Evolutionary conservation across 805 yeast species (phyloP).

Genomic region (Starmera quercuum): DNA sequence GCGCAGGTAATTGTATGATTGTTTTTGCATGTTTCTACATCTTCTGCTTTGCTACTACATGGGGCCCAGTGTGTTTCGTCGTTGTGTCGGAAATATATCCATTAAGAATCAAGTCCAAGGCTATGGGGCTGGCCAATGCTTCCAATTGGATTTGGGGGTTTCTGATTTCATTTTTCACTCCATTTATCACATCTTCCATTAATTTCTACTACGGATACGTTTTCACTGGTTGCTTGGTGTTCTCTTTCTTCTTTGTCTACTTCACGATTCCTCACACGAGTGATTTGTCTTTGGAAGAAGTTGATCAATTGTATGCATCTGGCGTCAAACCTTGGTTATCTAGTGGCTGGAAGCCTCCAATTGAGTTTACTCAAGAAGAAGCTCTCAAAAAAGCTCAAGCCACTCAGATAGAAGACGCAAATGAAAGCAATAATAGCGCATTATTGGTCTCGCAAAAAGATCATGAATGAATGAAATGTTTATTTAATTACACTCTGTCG

Average conservation of each 20-base stretch:
- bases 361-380: slow-evolving; percentile 19
- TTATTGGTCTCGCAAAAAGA: too few relatives aligned
- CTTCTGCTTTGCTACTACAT: slow-evolving; percentile 65
- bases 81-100: slow-evolving; percentile 67
- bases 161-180: slow-evolving; percentile 60
- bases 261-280: slow-evolving; percentile 72
- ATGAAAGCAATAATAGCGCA: too few relatives aligned
- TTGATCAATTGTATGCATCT: slow-evolving; percentile 52
- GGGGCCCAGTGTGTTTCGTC: slow-evolving; percentile 66
- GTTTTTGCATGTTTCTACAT: slow-evolving; percentile 62
- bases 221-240: slow-evolving; percentile 52
- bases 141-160: slow-evolving; percentile 65
- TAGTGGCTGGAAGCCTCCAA: slow-evolving; percentile 41
- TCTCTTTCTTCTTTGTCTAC: slow-evolving; percentile 57
- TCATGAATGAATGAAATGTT: too few relatives aligned
- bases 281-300: slow-evolving; percentile 78
- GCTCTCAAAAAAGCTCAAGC: slow-evolving; percentile 18
- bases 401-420: slow-evolving; percentile 7
- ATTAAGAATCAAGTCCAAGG: slow-evolving; percentile 57
- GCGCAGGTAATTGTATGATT: slow-evolving; percentile 65
- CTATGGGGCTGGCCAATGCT: slow-evolving; percentile 52
- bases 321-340: slow-evolving; percentile 41
- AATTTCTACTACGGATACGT: slow-evolving; percentile 69
- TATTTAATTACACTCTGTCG: too few relatives aligned
- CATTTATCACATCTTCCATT: slow-evolving; percentile 58